Percentiles rank a stretch among this genome's conserved stretches.
Conservation (phyloP, 2,329 filamentous ascomycete genomes). For the Fonsecaea erecta region DNA sequence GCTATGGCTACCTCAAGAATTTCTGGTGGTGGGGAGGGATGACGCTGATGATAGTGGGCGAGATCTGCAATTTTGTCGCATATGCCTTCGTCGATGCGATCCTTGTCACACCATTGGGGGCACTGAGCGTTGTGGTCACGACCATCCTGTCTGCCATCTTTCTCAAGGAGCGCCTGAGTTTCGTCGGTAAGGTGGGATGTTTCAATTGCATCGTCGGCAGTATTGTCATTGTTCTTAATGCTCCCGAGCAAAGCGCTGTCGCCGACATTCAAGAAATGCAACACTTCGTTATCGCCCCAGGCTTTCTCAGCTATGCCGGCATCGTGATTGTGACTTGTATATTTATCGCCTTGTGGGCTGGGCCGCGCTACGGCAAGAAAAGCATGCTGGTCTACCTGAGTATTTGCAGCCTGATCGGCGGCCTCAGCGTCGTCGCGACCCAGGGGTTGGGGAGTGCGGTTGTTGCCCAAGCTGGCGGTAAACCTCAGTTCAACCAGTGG, state of each 20-base stretch:
- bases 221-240: constrained; percentile 92
- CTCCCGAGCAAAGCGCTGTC: constrained; percentile 82
- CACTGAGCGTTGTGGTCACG: constrained; percentile 88
- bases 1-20: constrained; percentile 97
- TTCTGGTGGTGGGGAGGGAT: constrained; percentile 94
- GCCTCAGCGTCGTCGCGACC: constrained; percentile 90
- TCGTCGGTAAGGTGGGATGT: constrained; percentile 94
- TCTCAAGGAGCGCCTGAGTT: constrained; percentile 90
- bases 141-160: constrained; percentile 92
- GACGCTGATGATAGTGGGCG: constrained; percentile 94
- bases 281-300: constrained; percentile 79
- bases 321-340: constrained; percentile 75
- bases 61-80: constrained; percentile 95
- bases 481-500: constrained; percentile 94
- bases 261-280: constrained; percentile 91
- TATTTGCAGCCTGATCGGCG: constrained; percentile 93
- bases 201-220: constrained; percentile 94
- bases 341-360: constrained; percentile 78
- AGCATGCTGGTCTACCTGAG: constrained; percentile 97
- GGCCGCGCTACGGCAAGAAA: constrained; percentile 89
- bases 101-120: constrained; percentile 88
- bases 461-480: constrained; percentile 79
- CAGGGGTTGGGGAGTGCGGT: constrained; percentile 92
- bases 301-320: constrained; percentile 83
- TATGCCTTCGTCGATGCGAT: constrained; percentile 98